These are phyloP conservation scores for Pythium chondricola DNA, from an alignment of 352 stramenopile species.

Conservation along the genomic window DNA sequence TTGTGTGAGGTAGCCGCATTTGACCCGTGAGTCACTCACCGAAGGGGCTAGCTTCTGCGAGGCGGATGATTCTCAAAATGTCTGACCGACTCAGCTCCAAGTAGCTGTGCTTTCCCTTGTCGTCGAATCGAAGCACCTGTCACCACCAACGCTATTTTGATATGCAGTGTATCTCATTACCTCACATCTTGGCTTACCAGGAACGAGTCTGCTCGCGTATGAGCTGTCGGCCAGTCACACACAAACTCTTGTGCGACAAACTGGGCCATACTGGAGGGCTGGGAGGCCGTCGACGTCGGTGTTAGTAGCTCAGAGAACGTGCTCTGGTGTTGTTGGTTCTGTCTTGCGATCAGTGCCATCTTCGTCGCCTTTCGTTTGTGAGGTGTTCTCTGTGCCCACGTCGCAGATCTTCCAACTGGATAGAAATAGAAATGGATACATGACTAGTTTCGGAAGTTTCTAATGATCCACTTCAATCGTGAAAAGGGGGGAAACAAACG, in stretches of 20 bases:
- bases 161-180: no score
- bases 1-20: no score
- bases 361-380: no score
- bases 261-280: neutral
- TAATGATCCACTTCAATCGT: conserved; percentile 12
- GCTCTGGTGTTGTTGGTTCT: neutral
- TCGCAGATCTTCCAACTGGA: conserved; percentile 1
- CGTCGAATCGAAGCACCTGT: conserved; percentile 26
- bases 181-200: no score
- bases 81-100: conserved; percentile 21
- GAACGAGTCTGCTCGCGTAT: no score
- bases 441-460: neutral
- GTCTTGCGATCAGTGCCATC: no score
- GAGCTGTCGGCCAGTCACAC: no score
- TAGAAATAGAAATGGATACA: conserved; percentile 22
- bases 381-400: neutral
- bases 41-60: conserved; percentile 10
- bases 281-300: conserved; percentile 5
- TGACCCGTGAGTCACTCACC: conserved; percentile 9
- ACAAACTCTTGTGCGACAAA: conserved; percentile 8
- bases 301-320: conserved; percentile 16
- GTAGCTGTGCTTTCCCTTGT: conserved; percentile 20
- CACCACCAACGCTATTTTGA: neutral
- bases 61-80: conserved; percentile 27
- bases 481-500: neutral